A percentile compares a stretch with the other conserved stretches of the same genome.
These are phyloP conservation scores for Leccinum variicolor DNA, from an alignment of 768 basidiomycete species.

Conservation along the genomic window DNA sequence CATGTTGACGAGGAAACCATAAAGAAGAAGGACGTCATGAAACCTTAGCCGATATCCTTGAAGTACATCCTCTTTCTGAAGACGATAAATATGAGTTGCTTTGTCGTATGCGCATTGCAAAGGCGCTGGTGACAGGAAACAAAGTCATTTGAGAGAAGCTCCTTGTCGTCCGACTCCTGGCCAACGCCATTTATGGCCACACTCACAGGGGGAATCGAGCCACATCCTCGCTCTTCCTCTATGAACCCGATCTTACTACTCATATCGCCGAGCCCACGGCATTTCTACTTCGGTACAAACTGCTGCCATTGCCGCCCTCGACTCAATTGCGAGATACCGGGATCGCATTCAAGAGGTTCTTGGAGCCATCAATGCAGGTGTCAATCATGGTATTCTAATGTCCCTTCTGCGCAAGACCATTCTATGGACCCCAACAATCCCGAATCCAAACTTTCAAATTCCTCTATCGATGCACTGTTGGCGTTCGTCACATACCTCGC, in stretches of 20 bases:
- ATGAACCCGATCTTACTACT: conserved; percentile 88
- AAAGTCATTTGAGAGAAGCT: conserved; percentile 76
- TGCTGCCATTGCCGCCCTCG: conserved; percentile 84
- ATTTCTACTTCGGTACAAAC: conserved; percentile 75
- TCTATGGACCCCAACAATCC: too few relatives aligned
- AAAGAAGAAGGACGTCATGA: conserved; percentile 63
- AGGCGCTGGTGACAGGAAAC: too few relatives aligned
- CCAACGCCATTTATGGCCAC: conserved; percentile 89
- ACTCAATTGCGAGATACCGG: conserved; percentile 85
- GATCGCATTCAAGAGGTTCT: conserved; percentile 82
- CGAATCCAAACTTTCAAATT: conserved; percentile 62
- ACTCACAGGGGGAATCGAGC: conserved; percentile 79
- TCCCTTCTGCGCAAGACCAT: conserved; percentile 82
- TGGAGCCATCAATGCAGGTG: conserved; percentile 88
- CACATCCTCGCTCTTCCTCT: conserved; percentile 81
- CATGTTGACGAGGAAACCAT: conserved; percentile 62
- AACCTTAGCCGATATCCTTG: conserved; percentile 70
- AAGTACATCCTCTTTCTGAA: conserved; percentile 66
- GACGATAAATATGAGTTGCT: conserved; percentile 85
- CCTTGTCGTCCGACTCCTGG: conserved; percentile 74
- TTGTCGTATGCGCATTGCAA: too few relatives aligned
- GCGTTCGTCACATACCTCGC: conserved; percentile 86
- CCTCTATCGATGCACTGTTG: conserved; percentile 80
- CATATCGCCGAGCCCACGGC: conserved; percentile 81
- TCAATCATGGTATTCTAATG: conserved; percentile 95